These are phyloP conservation scores for Scedosporium minutisporum DNA, from an alignment of 2,329 filamentous ascomycete genomes.

Conservation along the genomic window DNA sequence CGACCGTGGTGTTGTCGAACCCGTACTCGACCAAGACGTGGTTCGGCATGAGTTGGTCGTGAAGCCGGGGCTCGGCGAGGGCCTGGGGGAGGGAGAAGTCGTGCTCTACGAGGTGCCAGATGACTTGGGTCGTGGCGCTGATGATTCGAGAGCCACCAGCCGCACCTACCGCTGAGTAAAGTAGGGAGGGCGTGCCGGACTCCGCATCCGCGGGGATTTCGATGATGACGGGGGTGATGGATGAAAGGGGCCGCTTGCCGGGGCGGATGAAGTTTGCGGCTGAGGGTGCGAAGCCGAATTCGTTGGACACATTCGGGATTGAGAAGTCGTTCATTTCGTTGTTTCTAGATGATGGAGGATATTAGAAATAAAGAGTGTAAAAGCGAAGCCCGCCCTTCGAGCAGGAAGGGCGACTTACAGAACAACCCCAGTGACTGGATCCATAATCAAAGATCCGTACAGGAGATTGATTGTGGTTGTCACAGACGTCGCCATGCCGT, in stretches of 20 bases:
- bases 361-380: not conserved
- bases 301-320: conserved; percentile 66
- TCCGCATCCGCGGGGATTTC: conserved; percentile 45
- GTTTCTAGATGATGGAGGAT: conserved; percentile 26
- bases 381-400: conserved; percentile 11
- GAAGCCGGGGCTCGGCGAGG: conserved; percentile 57
- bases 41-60: conserved; percentile 76
- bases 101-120: conserved; percentile 64
- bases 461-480: conserved; percentile 85
- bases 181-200: conserved; percentile 18
- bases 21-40: conserved; percentile 55
- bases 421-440: conserved; percentile 74
- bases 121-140: conserved; percentile 63
- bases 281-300: conserved; percentile 76
- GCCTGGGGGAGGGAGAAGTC: conserved; percentile 49
- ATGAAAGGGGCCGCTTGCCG: conserved; percentile 73
- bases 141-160: conserved; percentile 80
- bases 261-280: conserved; percentile 73
- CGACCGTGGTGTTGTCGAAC: conserved; percentile 56
- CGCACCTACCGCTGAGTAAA: conserved; percentile 63
- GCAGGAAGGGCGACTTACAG: conserved; percentile 35
- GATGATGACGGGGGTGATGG: conserved; percentile 70
- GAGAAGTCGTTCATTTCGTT: conserved; percentile 74
- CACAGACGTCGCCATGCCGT: conserved; percentile 67
- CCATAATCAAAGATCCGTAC: conserved; percentile 71